Evolutionary conservation across 768 basidiomycete genomes (phyloP).

Genomic region (Xerocomellus chrysenteron): DNA sequence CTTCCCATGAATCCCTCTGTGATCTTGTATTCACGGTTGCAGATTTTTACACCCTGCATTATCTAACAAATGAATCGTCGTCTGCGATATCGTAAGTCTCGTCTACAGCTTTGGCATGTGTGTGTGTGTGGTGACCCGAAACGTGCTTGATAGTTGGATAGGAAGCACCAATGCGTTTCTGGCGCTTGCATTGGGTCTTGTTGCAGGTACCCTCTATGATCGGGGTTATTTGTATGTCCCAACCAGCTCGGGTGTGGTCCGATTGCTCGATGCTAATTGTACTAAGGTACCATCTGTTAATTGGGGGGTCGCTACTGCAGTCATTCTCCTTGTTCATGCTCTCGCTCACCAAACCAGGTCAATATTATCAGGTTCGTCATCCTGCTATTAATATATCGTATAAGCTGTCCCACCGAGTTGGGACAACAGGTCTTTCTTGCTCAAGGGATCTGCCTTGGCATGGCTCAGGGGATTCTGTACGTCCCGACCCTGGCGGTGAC

Average conservation of each 20-base stretch:
- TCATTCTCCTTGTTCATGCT: slow-evolving; percentile 44
- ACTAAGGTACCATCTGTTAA: slow-evolving; percentile 43
- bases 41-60: slow-evolving; percentile 41
- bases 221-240: slow-evolving; percentile 47
- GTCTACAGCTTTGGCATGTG: background rate
- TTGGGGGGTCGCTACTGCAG: slow-evolving; percentile 44
- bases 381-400: background rate
- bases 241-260: background rate
- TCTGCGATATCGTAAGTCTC: slow-evolving; percentile 38
- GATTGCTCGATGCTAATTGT: background rate
- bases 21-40: background rate
- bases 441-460: slow-evolving; percentile 47
- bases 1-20: background rate
- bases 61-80: slow-evolving; percentile 33
- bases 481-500: slow-evolving; percentile 44
- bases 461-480: slow-evolving; percentile 46
- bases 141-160: slow-evolving; percentile 35
- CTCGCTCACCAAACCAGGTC: slow-evolving; percentile 41
- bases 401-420: background rate
- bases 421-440: slow-evolving; percentile 44
- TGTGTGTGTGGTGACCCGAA: background rate
- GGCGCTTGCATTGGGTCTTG: slow-evolving; percentile 35
- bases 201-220: slow-evolving; percentile 49
- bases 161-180: slow-evolving; percentile 48
- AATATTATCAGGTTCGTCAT: slow-evolving; percentile 42